A percentile compares a stretch with the other conserved stretches of the same genome.
Evolutionary conservation across 2,329 filamentous ascomycete species (phyloP).

Genomic region (Pleoardoris graminearum): DNA sequence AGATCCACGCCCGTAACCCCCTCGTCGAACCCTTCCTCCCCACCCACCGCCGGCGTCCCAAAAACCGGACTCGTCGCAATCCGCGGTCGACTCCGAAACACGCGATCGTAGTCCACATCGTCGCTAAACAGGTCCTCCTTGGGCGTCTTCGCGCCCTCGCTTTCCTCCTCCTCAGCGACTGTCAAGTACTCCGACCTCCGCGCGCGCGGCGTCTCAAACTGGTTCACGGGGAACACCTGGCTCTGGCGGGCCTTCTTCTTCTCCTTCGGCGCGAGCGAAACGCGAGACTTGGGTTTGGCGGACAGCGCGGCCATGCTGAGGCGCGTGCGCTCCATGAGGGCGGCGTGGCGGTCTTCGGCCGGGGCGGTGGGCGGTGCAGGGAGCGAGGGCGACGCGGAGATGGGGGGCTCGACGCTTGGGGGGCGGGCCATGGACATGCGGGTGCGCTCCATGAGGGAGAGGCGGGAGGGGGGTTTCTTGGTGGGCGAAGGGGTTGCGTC

Average conservation of each 20-base stretch:
- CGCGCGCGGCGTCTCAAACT: conserved; percentile 58
- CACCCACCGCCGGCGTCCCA: conserved; percentile 22
- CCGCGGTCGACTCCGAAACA: conserved; percentile 83
- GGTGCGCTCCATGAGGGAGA: conserved; percentile 52
- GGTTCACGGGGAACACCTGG: conserved; percentile 55
- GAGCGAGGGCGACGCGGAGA: conserved; percentile 25
- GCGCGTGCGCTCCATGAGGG: conserved; percentile 72
- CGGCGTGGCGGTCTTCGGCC: conserved; percentile 35
- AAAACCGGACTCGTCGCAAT: conserved; percentile 73
- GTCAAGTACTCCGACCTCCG: conserved; percentile 23
- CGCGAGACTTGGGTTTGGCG: conserved; percentile 23
- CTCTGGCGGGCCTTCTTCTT: conserved; percentile 26
- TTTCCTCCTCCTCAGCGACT: conserved; percentile 32
- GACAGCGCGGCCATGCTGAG: conserved; percentile 74
- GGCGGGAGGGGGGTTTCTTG: conserved; percentile 44
- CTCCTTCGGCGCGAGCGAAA: conserved; percentile 25
- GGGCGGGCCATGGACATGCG: conserved; percentile 51
- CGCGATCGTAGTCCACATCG: conserved; percentile 74
- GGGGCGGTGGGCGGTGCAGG: conserved; percentile 17
- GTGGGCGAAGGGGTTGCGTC: conserved; percentile 47
- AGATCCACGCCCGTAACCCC: conserved; percentile 39
- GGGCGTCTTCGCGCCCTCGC: conserved; percentile 52
- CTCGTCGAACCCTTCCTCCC: conserved; percentile 22
- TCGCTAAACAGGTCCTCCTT: conserved; percentile 71
- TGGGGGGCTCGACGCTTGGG: conserved; percentile 31